phyloP scores from a whole-genome alignment of 2,329 filamentous ascomycete species.

The Blastomyces parvus region DNA sequence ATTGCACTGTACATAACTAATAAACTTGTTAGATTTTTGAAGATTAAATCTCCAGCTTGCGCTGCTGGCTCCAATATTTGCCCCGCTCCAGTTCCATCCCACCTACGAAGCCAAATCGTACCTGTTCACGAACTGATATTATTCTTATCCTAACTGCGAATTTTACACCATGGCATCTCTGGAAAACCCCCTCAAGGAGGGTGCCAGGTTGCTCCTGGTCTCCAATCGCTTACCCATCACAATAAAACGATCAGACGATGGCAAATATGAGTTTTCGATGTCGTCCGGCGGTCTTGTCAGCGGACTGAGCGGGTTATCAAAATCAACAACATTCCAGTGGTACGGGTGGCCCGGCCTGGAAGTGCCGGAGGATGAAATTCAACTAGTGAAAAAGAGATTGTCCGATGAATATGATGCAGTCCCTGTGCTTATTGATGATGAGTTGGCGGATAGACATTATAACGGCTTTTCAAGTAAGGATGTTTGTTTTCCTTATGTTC shows the following conservation, averaged over 20 bases:
- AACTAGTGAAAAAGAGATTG: conserved; percentile 63
- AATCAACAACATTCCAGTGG: conserved; percentile 93
- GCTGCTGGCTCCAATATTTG: background rate
- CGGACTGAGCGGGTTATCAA: conserved; percentile 80
- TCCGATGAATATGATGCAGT: conserved; percentile 82
- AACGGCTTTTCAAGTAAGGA: conserved; percentile 85
- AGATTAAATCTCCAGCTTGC: background rate
- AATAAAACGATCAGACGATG: conserved; percentile 87
- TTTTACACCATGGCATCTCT: conserved; percentile 25
- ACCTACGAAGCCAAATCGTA: background rate
- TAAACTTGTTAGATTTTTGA: background rate
- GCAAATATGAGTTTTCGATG: conserved; percentile 88
- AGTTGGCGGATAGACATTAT: conserved; percentile 90
- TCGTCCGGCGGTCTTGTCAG: conserved; percentile 94
- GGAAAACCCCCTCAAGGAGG: conserved; percentile 26
- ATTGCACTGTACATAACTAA: background rate
- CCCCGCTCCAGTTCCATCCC: background rate
- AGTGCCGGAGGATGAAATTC: conserved; percentile 73
- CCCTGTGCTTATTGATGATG: conserved; percentile 86
- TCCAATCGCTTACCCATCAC: conserved; percentile 95
- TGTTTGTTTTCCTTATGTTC: conserved; percentile 24
- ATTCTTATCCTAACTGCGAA: conserved; percentile 1
- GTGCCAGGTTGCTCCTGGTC: conserved; percentile 61
- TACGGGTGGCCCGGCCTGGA: conserved; percentile 96
- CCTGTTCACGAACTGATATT: background rate